Percentiles rank a stretch among this genome's conserved stretches.
phyloP scores from a whole-genome alignment of 176 grass and related monocot species.

The Musa acuminata region DNA sequence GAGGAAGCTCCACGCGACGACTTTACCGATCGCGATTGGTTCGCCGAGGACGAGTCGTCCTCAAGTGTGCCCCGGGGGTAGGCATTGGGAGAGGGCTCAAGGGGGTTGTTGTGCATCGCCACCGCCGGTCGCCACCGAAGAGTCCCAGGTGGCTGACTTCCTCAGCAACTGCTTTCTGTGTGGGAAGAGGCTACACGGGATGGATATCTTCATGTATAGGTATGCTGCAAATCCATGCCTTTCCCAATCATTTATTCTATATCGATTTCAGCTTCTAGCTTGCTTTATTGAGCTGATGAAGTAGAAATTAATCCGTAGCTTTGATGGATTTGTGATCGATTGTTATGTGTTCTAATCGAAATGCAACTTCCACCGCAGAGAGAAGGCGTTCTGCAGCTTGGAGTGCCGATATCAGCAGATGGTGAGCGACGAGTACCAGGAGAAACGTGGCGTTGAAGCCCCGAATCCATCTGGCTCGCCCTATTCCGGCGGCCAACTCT shows the following conservation, averaged over 20 bases:
- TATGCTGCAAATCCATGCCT: not conserved
- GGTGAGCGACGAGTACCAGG: slow-evolving; percentile 17
- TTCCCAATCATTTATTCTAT: not conserved
- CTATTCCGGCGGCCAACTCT: slow-evolving; percentile 12
- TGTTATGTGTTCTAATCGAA: not conserved
- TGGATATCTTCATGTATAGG: slow-evolving; percentile 24
- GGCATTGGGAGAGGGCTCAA: not conserved
- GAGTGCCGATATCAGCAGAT: slow-evolving; percentile 16
- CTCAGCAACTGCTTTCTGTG: slow-evolving; percentile 8
- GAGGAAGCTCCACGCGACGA: not conserved
- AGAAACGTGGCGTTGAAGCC: not conserved
- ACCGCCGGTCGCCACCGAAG: not conserved
- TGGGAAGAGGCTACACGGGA: slow-evolving; percentile 13
- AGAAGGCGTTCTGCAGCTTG: slow-evolving; percentile 12
- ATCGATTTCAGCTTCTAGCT: not conserved
- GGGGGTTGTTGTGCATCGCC: not conserved
- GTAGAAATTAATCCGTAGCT: not conserved
- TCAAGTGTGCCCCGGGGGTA: too few species aligned
- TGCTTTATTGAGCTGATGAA: not conserved
- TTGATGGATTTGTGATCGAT: not conserved
- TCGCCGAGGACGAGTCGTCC: not conserved
- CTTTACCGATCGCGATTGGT: not conserved
- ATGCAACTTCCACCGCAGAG: not conserved
- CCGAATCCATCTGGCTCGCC: not conserved
- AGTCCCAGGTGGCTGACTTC: not conserved